Base-by-base conservation (phyloP, 1,284 basidiomycete species). In the Sparassis latifolia region DNA sequence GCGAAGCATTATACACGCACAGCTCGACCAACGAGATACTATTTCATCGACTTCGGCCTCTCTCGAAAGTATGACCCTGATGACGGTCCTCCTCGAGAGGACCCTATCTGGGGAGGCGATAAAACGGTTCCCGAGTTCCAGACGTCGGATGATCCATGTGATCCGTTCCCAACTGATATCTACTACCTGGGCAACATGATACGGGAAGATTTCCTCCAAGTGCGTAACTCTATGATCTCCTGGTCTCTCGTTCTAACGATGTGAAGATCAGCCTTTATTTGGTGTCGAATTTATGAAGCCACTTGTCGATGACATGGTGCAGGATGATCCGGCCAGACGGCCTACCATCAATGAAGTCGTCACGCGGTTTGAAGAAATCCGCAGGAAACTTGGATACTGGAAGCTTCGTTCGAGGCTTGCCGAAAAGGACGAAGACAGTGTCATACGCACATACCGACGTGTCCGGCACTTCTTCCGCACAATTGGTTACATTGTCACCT, bases 21-120 rank as follows among this genome's bases (percentile, higher is more conserved):
- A 0, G 52, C 56, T 40, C 51, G 49, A 1, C 65, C 65, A 0
- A 53, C 62, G 2, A 62, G 58, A 38, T 74, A 74, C 49, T 67
- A 42, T 59, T 59, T 58, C 44, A 56, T 58, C 27, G 64, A 73
- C 47, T 73, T 72, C 29, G 69, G 69, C 0, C 44, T 69, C 7
- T 73, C 73, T 4, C 54, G 65, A 5, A 44, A 44, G 5, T 62
- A 59, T 46, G 32, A 49, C 35, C 43, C 58, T 3, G 44, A 51
- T 4, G 53, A 53, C 5, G 33, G 20, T 3, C 27, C 20, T 28
- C 58, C 58, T 4, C 45, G 38, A n/a, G 57, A 35, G n/a, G 4
- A 46, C 2, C 52, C 56, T 3, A 47, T 52, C n/a, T 5, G 42
- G 7, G 52, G 53, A 10, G 53, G 49, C 3, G 55, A 54, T 40